phyloP scores from a whole-genome alignment of 768 basidiomycete genomes.

The button mushroom (Agaricus bisporus) region DNA sequence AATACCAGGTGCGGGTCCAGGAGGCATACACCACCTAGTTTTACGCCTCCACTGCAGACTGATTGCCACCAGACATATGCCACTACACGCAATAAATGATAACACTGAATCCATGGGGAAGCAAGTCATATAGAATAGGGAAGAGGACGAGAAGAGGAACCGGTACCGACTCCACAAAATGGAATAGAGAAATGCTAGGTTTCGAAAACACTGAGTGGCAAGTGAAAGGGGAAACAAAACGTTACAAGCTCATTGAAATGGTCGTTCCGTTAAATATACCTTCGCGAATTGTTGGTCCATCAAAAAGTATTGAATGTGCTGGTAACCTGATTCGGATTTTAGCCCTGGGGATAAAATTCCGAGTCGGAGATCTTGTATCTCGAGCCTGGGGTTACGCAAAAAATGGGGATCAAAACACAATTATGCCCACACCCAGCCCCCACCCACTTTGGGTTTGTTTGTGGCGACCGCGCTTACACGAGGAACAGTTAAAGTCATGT shows the following conservation, averaged over 20 bases:
- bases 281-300: constrained; percentile 1
- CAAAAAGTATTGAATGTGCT: neutral
- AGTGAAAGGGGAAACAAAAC: neutral
- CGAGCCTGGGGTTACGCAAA: constrained; percentile 5
- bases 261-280: neutral
- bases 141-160: neutral
- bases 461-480: neutral
- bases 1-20: constrained; percentile 13
- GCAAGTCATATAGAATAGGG: neutral
- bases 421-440: neutral
- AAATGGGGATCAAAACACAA: constrained; percentile 4
- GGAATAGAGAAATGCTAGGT: too few species aligned
- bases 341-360: constrained; percentile 6
- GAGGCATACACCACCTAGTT: constrained; percentile 12
- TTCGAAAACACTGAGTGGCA: neutral
- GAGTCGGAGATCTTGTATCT: constrained; percentile 11
- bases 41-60: constrained; percentile 1
- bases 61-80: neutral
- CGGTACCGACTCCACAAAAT: too few species aligned
- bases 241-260: neutral
- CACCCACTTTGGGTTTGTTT: constrained; percentile 2
- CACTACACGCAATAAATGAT: constrained; percentile 4
- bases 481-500: constrained; percentile 6
- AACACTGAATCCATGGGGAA: neutral
- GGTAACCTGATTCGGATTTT: constrained; percentile 4